Percentiles rank a stretch among this genome's conserved stretches.
phyloP scores from a whole-genome alignment of 805 yeast species.

The Candida ovalis region DNA sequence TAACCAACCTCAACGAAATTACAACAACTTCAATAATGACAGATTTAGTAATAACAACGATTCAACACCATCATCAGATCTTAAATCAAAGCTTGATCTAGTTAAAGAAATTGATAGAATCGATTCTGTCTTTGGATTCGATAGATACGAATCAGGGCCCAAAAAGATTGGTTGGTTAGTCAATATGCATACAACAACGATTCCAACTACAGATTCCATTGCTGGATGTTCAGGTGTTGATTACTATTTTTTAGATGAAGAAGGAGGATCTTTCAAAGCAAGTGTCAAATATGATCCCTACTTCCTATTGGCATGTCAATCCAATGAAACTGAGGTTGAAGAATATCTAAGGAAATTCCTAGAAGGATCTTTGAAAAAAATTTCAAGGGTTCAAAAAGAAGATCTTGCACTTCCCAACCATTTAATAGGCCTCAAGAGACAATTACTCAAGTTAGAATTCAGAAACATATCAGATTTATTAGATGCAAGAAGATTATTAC shows the following conservation, averaged over 20 bases:
- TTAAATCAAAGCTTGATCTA: constrained; percentile 43
- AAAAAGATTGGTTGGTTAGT: constrained; percentile 81
- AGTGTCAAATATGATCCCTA: constrained; percentile 85
- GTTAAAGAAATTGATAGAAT: constrained; percentile 60
- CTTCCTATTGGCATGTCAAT: constrained; percentile 65
- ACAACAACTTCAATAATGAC: constrained; percentile 8
- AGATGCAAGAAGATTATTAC: constrained; percentile 64
- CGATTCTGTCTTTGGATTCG: constrained; percentile 87
- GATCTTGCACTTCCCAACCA: constrained; percentile 85
- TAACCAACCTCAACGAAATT: background rate
- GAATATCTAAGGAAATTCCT: constrained; percentile 69
- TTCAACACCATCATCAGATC: constrained; percentile 5
- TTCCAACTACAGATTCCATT: constrained; percentile 52
- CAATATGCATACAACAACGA: constrained; percentile 86
- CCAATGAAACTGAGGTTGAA: constrained; percentile 71
- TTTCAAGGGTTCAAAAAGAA: constrained; percentile 61
- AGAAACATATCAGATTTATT: constrained; percentile 70
- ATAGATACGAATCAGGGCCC: constrained; percentile 69
- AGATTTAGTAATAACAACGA: background rate
- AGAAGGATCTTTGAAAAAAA: constrained; percentile 58
- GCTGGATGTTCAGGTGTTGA: constrained; percentile 89
- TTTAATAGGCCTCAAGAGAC: constrained; percentile 66
- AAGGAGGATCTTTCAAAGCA: constrained; percentile 92
- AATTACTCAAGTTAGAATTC: constrained; percentile 65
- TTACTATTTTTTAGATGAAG: constrained; percentile 90